Conservation (phyloP, 2,329 filamentous ascomycete species). For the Rhexocercosporidium sp. region DNA sequence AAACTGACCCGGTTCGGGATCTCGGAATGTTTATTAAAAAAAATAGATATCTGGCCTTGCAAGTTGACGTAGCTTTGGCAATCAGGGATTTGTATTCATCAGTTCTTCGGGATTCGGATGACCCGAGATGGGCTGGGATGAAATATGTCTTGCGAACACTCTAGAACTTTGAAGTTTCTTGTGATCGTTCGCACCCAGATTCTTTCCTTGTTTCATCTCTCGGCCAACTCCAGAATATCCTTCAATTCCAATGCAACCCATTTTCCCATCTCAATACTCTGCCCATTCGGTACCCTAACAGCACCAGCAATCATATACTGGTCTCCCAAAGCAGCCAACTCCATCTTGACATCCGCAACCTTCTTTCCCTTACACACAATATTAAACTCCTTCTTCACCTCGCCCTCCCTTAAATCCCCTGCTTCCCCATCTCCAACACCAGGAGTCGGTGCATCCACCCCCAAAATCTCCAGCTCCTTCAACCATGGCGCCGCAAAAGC, state of each 20-base stretch:
- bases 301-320: slow-evolving; percentile 41
- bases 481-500: slow-evolving; percentile 77
- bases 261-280: slow-evolving; percentile 15
- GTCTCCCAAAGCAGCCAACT: slow-evolving; percentile 35
- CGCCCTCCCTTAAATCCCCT: slow-evolving; percentile 31
- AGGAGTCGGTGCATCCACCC: slow-evolving; percentile 49
- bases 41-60: background rate
- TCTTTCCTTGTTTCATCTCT: slow-evolving; percentile 5
- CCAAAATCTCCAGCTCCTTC: slow-evolving; percentile 69
- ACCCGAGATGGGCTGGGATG: too few relatives aligned
- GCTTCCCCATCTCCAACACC: slow-evolving; percentile 6
- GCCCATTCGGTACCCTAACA: slow-evolving; percentile 21
- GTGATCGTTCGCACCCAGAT: background rate
- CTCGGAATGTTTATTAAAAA: background rate
- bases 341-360: slow-evolving; percentile 39
- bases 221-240: slow-evolving; percentile 35
- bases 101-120: background rate
- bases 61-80: too few relatives aligned
- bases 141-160: background rate
- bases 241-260: slow-evolving; percentile 33
- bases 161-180: background rate
- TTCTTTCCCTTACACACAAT: slow-evolving; percentile 34
- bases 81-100: background rate
- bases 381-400: slow-evolving; percentile 28
- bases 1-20: background rate